Conservation (phyloP, 78 protist genomes). For the Creolimax fragrantissima region DNA sequence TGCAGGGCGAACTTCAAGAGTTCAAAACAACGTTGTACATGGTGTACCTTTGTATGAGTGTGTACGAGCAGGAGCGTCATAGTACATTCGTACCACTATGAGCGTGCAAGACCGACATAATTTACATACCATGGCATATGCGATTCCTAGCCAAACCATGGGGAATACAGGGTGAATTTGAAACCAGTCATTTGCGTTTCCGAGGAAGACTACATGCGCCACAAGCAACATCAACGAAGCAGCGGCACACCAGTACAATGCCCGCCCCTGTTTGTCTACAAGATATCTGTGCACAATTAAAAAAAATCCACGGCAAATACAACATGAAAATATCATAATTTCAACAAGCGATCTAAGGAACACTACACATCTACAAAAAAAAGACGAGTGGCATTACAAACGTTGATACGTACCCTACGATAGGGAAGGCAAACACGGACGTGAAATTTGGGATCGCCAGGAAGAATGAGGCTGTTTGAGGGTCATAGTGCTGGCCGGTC, state of each 20-base stretch:
- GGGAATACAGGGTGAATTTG: background rate
- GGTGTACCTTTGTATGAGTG: too few relatives aligned
- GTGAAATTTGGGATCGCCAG: background rate
- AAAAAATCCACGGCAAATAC: too few relatives aligned
- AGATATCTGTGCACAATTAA: background rate
- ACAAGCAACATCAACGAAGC: background rate
- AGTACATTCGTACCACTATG: too few relatives aligned
- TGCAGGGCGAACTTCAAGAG: too few relatives aligned
- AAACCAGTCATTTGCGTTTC: background rate
- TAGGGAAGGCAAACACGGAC: background rate
- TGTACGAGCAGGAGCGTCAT: too few relatives aligned
- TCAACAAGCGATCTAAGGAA: too few relatives aligned
- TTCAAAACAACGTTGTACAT: too few relatives aligned
- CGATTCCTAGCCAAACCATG: background rate
- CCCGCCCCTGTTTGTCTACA: background rate
- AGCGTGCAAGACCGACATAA: too few relatives aligned
- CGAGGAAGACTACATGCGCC: conserved; percentile 6
- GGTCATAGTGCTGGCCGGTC: background rate
- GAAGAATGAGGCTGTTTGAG: background rate
- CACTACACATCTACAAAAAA: too few relatives aligned
- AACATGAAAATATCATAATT: too few relatives aligned
- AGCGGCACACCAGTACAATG: background rate
- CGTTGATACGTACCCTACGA: background rate
- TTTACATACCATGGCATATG: background rate
- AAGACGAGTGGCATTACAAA: too few relatives aligned